Evolutionary conservation across 768 basidiomycete species (phyloP), one percentile per base, ranked within the genome.

Genomic region (Cystobasidium tubakii): DNA sequence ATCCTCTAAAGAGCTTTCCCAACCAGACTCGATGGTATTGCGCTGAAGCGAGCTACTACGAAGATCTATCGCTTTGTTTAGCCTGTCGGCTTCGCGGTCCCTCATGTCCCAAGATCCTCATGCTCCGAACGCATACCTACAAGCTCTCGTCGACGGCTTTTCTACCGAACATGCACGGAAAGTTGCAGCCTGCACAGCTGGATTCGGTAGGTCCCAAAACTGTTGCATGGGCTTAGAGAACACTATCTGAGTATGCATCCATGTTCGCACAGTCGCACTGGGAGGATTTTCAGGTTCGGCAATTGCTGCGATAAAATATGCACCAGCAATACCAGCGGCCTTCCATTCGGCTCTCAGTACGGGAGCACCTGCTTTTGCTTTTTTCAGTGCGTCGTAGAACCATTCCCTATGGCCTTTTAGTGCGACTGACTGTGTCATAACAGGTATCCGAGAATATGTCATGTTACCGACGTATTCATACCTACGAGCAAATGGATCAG

Each of bases 281-380:
- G 78, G 77, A 10, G 77, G 55, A 1, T 29, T 76, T 6, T 71
- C 71, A 1, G 78, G 78, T 9, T 75, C 76, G 1, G 53, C 76
- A 4, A 50, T 75, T 12, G 78, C 71, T 0, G 69, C 77, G 43
- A 25, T 43, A 10, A 43, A 75, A 29, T 73, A 76, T 13, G 50
- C 67, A 1, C 76, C 75, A 1, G 78, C 78, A 53, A 79, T 78
- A 33, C 78, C 78, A 6, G 75, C 76, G 19, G 76, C 78, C 9
- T 77, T 77, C 74, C 25, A 65, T 13, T 66, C 74, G 0, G 43
- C 29, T 7, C 19, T 76, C 60, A 74, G 62, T 34, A 77, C 78
- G 1, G 76, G 74, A 33, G 57, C 72, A 29, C 75, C 76, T 54
- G 29, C 57, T 55, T 79, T 79, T 66, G 67, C 77, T 15, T 79